phyloP scores from a whole-genome alignment of 805 yeast species.

The Pichia gijzeniarum region DNA sequence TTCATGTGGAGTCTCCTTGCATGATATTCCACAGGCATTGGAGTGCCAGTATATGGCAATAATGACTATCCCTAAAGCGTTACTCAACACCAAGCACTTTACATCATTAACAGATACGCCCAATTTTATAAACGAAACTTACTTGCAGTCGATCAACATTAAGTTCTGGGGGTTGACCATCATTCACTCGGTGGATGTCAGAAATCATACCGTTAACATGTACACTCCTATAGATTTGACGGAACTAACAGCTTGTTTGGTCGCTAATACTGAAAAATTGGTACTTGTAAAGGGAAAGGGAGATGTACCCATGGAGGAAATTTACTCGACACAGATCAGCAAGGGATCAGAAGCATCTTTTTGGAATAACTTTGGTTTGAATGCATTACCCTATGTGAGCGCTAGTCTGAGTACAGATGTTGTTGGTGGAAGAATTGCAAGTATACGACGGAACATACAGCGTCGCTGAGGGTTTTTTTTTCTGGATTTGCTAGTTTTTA shows the following conservation, averaged over 20 bases:
- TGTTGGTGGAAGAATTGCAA: slow-evolving; percentile 42
- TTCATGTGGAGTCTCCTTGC: slow-evolving; percentile 27
- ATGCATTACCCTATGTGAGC: slow-evolving; percentile 33
- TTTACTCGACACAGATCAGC: slow-evolving; percentile 10
- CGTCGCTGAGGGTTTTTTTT: slow-evolving; percentile 27
- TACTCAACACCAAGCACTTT: slow-evolving; percentile 6
- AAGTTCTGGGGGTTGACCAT: slow-evolving; percentile 48
- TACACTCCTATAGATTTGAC: slow-evolving; percentile 41
- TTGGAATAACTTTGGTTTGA: slow-evolving; percentile 8
- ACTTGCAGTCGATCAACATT: slow-evolving; percentile 12
- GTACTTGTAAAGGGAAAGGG: slow-evolving; percentile 57
- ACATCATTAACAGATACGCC: slow-evolving; percentile 12
- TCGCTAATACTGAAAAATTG: slow-evolving; percentile 20
- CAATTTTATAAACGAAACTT: slow-evolving; percentile 23
- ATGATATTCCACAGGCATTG: slow-evolving; percentile 30
- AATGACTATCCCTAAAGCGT: slow-evolving; percentile 27
- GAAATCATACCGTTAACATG: slow-evolving; percentile 39
- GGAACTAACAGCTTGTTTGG: slow-evolving; percentile 13
- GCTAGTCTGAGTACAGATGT: slow-evolving; percentile 32
- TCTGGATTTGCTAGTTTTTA: no score
- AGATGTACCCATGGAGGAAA: slow-evolving; percentile 50
- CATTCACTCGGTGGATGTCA: slow-evolving; percentile 56
- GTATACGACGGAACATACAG: slow-evolving; percentile 41
- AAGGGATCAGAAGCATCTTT: not conserved
- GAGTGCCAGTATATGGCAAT: slow-evolving; percentile 40